Percentiles rank a stretch among this genome's conserved stretches.
phyloP scores from a whole-genome alignment of 2,329 filamentous ascomycete genomes.

The Aspergillus felis region DNA sequence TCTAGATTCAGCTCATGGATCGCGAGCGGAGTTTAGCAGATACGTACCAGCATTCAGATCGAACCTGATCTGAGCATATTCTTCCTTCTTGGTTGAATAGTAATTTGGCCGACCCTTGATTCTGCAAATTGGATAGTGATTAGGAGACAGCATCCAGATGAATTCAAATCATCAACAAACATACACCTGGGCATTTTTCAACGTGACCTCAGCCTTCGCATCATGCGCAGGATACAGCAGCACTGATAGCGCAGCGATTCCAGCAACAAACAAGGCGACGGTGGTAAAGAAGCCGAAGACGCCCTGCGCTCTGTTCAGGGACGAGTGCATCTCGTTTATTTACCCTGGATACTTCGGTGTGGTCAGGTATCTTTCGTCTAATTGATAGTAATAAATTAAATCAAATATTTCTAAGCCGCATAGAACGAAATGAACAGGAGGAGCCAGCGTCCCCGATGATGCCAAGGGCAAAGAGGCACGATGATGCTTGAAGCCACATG shows the following conservation, averaged over 20 bases:
- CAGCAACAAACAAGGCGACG: constrained; percentile 76
- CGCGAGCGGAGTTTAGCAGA: neutral
- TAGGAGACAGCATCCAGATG: neutral
- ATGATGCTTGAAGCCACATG: constrained; percentile 16
- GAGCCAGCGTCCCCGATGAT: neutral
- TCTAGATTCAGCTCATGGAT: neutral
- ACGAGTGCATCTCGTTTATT: constrained; percentile 70
- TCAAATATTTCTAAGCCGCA: neutral
- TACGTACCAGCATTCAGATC: constrained; percentile 70
- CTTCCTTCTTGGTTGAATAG: constrained; percentile 86
- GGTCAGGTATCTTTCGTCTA: neutral
- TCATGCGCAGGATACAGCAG: constrained; percentile 52
- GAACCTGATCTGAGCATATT: constrained; percentile 93
- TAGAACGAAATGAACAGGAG: neutral
- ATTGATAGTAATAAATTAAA: neutral
- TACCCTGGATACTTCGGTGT: neutral
- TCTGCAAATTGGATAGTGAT: constrained; percentile 41
- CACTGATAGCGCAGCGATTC: constrained; percentile 76
- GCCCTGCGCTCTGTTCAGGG: constrained; percentile 79
- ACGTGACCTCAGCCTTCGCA: constrained; percentile 50
- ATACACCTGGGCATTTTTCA: constrained; percentile 77
- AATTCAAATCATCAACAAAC: constrained; percentile 19
- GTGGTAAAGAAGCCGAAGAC: constrained; percentile 98
- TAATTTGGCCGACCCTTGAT: constrained; percentile 92
- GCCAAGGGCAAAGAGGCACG: neutral